Conservation (phyloP, 345 rosid species). For the Microcos paniculata region DNA sequence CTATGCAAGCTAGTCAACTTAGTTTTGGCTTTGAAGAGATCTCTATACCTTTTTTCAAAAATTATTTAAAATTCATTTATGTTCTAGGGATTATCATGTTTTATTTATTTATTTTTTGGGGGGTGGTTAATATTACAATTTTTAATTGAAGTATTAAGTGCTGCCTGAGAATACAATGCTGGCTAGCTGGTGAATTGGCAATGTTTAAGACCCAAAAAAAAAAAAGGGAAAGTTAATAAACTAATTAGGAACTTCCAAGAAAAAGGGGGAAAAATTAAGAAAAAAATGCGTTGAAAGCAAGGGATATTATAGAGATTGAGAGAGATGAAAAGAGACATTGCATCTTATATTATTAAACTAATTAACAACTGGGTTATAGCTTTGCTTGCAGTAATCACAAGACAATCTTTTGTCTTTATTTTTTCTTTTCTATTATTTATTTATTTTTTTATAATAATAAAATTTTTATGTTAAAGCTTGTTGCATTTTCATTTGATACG, state of each 20-base stretch:
- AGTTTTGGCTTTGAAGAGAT: slow-evolving; percentile 27
- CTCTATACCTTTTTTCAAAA: slow-evolving; percentile 1
- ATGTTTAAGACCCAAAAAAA: not conserved
- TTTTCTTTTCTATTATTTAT: too few relatives aligned
- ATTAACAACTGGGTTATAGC: slow-evolving; percentile 22
- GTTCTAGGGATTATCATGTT: not conserved
- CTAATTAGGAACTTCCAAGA: not conserved
- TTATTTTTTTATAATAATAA: too few relatives aligned
- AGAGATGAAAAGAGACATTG: slow-evolving; percentile 36
- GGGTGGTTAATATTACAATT: too few relatives aligned
- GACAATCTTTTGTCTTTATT: not conserved
- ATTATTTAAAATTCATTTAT: not conserved
- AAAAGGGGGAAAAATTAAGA: not conserved
- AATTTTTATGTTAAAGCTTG: not conserved
- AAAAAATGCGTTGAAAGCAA: slow-evolving; percentile 45
- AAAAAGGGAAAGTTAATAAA: not conserved
- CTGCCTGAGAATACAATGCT: slow-evolving; percentile 4
- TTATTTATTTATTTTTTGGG: not conserved
- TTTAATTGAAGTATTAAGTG: not conserved
- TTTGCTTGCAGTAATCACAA: slow-evolving; percentile 51
- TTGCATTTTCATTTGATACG: not conserved
- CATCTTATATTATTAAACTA: slow-evolving; percentile 32
- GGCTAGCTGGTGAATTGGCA: not conserved
- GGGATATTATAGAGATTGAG: slow-evolving; percentile 21
- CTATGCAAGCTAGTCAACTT: not conserved